Evolutionary conservation across 257 asterid genomes (phyloP).

Genomic region (Forsythia viridissima): DNA sequence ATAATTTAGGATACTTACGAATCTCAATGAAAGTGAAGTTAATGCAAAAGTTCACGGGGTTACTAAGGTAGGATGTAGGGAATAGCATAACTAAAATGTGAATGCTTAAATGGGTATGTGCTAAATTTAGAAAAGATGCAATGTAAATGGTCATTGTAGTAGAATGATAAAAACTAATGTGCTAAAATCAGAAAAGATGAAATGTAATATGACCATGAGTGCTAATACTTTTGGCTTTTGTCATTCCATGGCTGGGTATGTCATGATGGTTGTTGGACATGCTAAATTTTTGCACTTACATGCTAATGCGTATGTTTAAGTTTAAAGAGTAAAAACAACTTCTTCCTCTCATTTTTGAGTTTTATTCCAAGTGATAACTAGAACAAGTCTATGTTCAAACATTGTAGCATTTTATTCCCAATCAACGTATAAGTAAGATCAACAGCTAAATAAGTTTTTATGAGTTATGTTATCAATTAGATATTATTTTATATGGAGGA

Average conservation of each 20-base stretch:
- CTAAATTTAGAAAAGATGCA: not conserved
- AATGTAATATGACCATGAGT: not conserved
- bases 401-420: not conserved
- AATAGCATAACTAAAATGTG: not conserved
- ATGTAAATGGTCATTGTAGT: not conserved
- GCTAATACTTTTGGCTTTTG: too few species aligned
- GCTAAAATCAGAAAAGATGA: not conserved
- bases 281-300: too few species aligned
- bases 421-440: not conserved
- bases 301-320: not conserved
- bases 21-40: not conserved
- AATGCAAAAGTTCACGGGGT: not conserved
- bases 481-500: too few species aligned
- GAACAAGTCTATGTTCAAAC: not conserved
- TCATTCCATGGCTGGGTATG: too few species aligned
- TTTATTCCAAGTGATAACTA: not conserved
- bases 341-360: not conserved
- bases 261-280: too few species aligned
- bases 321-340: not conserved
- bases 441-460: constrained; percentile 1
- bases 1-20: not conserved
- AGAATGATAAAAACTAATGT: not conserved
- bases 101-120: not conserved
- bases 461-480: too few species aligned
- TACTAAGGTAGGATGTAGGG: not conserved